Conservation (phyloP, 192 early-diverging fungal species). For the Dispira simplex region DNA sequence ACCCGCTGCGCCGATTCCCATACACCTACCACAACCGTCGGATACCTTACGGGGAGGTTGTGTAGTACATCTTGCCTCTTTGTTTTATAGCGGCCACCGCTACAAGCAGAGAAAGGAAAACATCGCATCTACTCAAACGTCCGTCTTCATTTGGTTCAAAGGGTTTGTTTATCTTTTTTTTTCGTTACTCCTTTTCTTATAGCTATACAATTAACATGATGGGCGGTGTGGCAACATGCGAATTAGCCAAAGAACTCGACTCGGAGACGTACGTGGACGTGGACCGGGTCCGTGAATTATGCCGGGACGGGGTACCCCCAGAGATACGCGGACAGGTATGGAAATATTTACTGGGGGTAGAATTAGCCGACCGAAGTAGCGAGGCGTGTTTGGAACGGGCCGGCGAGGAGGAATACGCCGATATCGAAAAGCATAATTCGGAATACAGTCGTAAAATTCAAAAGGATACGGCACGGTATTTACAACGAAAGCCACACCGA, state of each 20-base stretch:
- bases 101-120: no score
- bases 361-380: slow-evolving; percentile 62
- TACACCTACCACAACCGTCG: no score
- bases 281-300: slow-evolving; percentile 54
- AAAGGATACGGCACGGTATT: not conserved
- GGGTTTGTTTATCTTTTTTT: no score
- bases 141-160: no score
- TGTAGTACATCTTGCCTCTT: no score
- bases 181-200: no score
- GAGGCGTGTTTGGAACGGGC: slow-evolving; percentile 45
- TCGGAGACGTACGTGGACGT: slow-evolving; percentile 73
- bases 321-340: slow-evolving; percentile 75
- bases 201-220: no score
- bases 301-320: slow-evolving; percentile 66
- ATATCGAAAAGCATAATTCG: slow-evolving; percentile 46
- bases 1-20: no score
- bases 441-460: slow-evolving; percentile 1
- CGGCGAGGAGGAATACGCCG: slow-evolving; percentile 44
- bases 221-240: no score
- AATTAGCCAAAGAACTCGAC: slow-evolving; percentile 24
- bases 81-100: no score
- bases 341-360: slow-evolving; percentile 74
- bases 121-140: no score
- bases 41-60: no score
- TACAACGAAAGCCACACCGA: slow-evolving; percentile 8